Evolutionary conservation across 306 rosid species (phyloP), one percentile per base, ranked within the genome.

Genomic region (Malus orientalis): DNA sequence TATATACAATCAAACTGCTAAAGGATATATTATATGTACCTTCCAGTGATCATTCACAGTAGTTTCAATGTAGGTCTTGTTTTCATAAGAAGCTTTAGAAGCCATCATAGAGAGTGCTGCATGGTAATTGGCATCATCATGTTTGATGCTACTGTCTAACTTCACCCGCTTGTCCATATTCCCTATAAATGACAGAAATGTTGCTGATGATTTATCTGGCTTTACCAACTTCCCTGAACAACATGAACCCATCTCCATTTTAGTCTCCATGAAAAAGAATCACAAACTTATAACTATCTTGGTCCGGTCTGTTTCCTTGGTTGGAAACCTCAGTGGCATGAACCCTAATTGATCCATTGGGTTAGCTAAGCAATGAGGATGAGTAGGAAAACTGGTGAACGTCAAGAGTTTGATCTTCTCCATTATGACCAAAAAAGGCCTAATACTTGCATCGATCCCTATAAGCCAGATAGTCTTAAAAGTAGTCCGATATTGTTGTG

Each of bases 61-160:
- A 55, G 63, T 5, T 74, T 82, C 22, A 69, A 91, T 78, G 71
- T 75, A 85, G 71, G 90, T 80, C 51, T 42, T 70, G 71, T 91
- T 91, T 78, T 91, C 96, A 55, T 91, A 91, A 2, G 81, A 75
- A 19, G 83, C 90, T 76, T 91, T 91, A 53, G 93, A 74, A 53
- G 93, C 96, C 93, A 91, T 87, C 86, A 85, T 83, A 44, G 89
- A 77, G n/a, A 88, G 61, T 1, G 82, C 82, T 69, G 76, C 80
- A 51, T 80, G 63, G 49, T 91, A 87, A 63, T 36, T 87, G 55
- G 67, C 22, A 62, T 85, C 91, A 11, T 75, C 84, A 27, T 58
- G 76, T 58, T 67, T 82, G 42, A 91, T 74, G 58, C 12, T 77
- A n/a, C 62, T 38, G 54, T 85, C 88, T 75, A 81, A 40, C 77